Conservation (phyloP, 1,284 basidiomycete genomes). For the Agaricales sp. region DNA sequence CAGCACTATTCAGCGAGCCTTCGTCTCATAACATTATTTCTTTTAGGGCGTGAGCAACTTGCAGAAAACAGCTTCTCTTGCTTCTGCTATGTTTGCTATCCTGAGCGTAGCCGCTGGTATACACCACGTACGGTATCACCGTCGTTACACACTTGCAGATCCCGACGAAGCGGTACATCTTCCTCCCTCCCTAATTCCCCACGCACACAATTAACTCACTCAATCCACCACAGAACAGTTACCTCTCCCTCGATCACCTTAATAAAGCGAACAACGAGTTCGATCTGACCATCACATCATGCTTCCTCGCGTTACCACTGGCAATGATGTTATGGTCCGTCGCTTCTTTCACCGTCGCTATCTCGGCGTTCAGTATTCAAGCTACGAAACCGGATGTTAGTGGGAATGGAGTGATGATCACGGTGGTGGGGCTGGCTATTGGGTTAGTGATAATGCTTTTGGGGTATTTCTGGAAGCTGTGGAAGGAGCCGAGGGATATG, state of each 20-base stretch:
- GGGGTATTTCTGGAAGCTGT: neutral
- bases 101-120: neutral
- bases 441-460: neutral
- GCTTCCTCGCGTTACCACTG: neutral
- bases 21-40: neutral
- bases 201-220: neutral
- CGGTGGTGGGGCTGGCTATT: neutral
- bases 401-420: neutral
- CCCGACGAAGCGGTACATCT: neutral
- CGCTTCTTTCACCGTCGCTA: neutral
- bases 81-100: neutral
- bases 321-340: neutral
- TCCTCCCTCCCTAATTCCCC: neutral
- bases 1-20: neutral
- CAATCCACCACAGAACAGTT: no score
- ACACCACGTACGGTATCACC: neutral
- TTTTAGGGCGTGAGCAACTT: neutral
- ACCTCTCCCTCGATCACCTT: neutral
- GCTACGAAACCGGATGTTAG: neutral
- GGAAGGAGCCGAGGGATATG: neutral
- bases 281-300: neutral
- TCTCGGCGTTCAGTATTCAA: neutral
- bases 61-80: neutral
- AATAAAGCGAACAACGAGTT: neutral
- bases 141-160: neutral